Percentiles rank a stretch among this genome's conserved stretches.
These are phyloP conservation scores for Raffaelea albimanens DNA, from an alignment of 2,329 filamentous ascomycete species.

Conservation along the genomic window DNA sequence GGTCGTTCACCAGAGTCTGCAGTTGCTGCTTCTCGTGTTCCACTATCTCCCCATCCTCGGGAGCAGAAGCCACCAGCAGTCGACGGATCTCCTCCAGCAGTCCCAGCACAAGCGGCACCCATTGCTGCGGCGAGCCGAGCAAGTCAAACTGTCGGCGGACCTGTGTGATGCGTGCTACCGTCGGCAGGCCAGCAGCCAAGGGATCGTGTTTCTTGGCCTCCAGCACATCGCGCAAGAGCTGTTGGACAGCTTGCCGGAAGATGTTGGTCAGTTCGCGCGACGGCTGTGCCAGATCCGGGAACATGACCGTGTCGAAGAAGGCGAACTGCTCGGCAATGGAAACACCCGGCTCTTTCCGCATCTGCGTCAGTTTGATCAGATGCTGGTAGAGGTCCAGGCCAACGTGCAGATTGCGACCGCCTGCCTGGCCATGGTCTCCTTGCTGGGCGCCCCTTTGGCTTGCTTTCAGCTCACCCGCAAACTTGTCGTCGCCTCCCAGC, in stretches of 20 bases:
- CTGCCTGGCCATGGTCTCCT: background rate
- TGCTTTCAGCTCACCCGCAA: background rate
- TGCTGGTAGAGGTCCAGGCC: slow-evolving; percentile 18
- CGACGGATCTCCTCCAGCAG: slow-evolving; percentile 19
- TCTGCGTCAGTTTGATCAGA: slow-evolving; percentile 18
- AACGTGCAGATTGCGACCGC: background rate
- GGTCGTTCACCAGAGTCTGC: slow-evolving; percentile 23
- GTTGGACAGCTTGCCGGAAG: slow-evolving; percentile 19
- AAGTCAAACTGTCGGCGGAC: slow-evolving; percentile 24
- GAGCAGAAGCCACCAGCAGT: background rate
- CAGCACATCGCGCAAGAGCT: slow-evolving; percentile 22
- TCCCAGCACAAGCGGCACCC: slow-evolving; percentile 23
- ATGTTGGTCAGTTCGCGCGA: slow-evolving; percentile 19
- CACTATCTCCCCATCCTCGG: background rate
- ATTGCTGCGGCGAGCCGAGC: slow-evolving; percentile 21
- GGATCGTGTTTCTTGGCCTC: slow-evolving; percentile 23
- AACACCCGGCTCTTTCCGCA: slow-evolving; percentile 15
- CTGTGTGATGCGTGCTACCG: slow-evolving; percentile 27
- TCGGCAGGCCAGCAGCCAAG: slow-evolving; percentile 21
- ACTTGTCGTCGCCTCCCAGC: no score
- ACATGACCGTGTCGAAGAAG: slow-evolving; percentile 23
- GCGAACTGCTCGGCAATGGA: slow-evolving; percentile 16
- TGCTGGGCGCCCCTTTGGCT: background rate
- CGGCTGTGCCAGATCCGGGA: slow-evolving; percentile 19
- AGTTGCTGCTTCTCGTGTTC: background rate